Evolutionary conservation across 2,329 filamentous ascomycete genomes (phyloP), one percentile per base, ranked within the genome.

Genomic region (Aspergillus japonicus): DNA sequence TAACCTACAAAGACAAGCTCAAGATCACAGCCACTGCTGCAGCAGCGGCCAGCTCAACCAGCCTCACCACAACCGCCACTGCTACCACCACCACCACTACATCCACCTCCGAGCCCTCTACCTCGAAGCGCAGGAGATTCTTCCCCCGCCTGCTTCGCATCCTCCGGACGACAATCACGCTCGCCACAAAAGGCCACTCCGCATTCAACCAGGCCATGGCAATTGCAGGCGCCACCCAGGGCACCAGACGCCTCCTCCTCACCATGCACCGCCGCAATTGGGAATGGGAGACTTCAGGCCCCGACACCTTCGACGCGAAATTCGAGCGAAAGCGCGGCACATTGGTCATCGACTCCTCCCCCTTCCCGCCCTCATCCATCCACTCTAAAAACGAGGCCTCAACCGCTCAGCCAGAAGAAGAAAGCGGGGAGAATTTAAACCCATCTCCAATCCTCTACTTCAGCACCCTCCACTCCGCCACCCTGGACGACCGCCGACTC

Each of bases 181-280:
- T 88, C 2, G 85, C 85, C 16, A 86, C 95, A 35, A 83, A 89
- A 63, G 88, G 90, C 0, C 85, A 87, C 6, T 83, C 94, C 3
- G 87, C 87, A 1, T 85, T 89, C 2, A 90, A 96, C 73, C 87
- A 85, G 33, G 80, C 90, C 6, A 89, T 89, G 69, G 91, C 91
- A 10, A 83, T 80, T 0, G 82, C 85, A 1, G 86, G 84, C 1
- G 82, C 82, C 4, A 77, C 81, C 14, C 83, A 86, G 47, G 90
- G 39, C 39, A 44, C 91, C 1, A 88, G 87, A 68, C 85, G 92
- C 57, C 82, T 91, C 3, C 80, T 93, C 0, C 89, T 90, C 5
- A 90, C 89, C 2, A 79, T 94, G 0, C 84, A 84, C 0, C 80
- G 26, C 69, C 79, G 3, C 72, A 76, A 7, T 69, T 69, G 73